These are phyloP conservation scores for Trichoderma koningiopsis DNA, from an alignment of 2,329 filamentous ascomycete genomes.

Conservation along the genomic window DNA sequence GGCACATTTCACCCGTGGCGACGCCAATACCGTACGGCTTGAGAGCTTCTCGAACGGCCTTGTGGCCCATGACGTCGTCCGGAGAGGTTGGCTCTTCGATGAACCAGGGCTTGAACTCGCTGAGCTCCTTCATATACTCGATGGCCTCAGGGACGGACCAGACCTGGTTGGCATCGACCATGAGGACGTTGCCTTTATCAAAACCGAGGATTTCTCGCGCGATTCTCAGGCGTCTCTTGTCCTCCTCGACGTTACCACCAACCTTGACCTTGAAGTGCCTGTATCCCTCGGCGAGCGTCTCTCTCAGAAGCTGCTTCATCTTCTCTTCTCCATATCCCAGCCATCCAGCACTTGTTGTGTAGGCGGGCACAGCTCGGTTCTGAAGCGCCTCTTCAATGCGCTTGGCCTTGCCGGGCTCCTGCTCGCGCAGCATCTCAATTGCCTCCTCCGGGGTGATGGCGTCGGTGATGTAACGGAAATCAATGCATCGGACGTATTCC, in stretches of 20 bases:
- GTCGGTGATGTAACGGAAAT: constrained; percentile 94
- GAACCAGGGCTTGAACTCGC: constrained; percentile 87
- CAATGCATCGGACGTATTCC: constrained; percentile 84
- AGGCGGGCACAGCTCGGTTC: constrained; percentile 79
- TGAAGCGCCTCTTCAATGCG: constrained; percentile 73
- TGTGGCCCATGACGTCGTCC: constrained; percentile 87
- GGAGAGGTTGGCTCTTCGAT: constrained; percentile 93
- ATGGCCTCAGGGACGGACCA: constrained; percentile 92
- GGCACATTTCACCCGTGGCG: constrained; percentile 92
- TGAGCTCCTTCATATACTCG: constrained; percentile 79
- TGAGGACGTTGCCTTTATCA: constrained; percentile 80
- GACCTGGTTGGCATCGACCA: constrained; percentile 92
- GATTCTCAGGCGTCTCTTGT: constrained; percentile 70
- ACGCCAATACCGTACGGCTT: constrained; percentile 76
- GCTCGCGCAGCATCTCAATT: constrained; percentile 66
- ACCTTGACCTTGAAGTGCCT: constrained; percentile 91
- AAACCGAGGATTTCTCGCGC: constrained; percentile 80
- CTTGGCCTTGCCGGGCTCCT: constrained; percentile 67
- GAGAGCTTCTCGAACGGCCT: constrained; percentile 79
- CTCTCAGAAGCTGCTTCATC: constrained; percentile 72
- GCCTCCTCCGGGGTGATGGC: constrained; percentile 88
- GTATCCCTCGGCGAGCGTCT: constrained; percentile 78
- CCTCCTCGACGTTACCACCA: constrained; percentile 70
- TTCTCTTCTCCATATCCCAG: constrained; percentile 88
- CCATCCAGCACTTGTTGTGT: constrained; percentile 90